Evolutionary conservation across 148 eudicot genomes (phyloP).

Genomic region (Cornus kousa): DNA sequence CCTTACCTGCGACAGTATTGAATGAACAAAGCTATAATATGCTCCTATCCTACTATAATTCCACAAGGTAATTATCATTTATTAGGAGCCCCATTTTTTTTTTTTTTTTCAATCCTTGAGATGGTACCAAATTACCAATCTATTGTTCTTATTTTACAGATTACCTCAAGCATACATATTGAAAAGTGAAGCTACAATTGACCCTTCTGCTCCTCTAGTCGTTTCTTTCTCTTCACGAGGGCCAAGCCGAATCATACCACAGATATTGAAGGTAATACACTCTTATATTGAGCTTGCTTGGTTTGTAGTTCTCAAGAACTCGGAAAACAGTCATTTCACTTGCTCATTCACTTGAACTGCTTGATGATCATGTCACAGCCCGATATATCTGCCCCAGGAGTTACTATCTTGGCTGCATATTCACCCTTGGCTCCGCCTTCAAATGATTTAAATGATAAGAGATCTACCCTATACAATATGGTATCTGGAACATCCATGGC

Average conservation of each 20-base stretch:
- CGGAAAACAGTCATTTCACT: too few species aligned
- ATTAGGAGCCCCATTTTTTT: neutral
- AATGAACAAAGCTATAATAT: neutral
- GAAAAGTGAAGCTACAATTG: conserved; percentile 13
- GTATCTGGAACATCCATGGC: conserved; percentile 68
- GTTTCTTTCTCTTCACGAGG: conserved; percentile 34
- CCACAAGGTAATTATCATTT: conserved; percentile 13
- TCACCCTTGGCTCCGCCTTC: conserved; percentile 29
- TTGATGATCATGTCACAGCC: conserved; percentile 40
- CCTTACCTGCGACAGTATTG: conserved; percentile 15
- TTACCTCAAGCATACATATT: conserved; percentile 12
- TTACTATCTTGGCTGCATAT: conserved; percentile 57
- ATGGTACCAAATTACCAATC: neutral
- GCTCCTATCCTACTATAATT: conserved; percentile 8
- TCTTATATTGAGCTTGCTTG: too few species aligned
- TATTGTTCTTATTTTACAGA: conserved; percentile 2
- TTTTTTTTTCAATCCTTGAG: neutral
- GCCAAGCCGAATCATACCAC: conserved; percentile 19
- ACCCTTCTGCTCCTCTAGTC: conserved; percentile 24
- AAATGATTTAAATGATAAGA: neutral
- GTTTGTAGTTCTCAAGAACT: too few species aligned
- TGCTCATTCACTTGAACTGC: neutral
- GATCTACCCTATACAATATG: conserved; percentile 31
- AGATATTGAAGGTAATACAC: conserved; percentile 27
- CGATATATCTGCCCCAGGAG: conserved; percentile 73